Evolutionary conservation across 2,329 filamentous ascomycete genomes (phyloP), one percentile per base, ranked within the genome.

Genomic region (Aspergillus pseudotamarii): DNA sequence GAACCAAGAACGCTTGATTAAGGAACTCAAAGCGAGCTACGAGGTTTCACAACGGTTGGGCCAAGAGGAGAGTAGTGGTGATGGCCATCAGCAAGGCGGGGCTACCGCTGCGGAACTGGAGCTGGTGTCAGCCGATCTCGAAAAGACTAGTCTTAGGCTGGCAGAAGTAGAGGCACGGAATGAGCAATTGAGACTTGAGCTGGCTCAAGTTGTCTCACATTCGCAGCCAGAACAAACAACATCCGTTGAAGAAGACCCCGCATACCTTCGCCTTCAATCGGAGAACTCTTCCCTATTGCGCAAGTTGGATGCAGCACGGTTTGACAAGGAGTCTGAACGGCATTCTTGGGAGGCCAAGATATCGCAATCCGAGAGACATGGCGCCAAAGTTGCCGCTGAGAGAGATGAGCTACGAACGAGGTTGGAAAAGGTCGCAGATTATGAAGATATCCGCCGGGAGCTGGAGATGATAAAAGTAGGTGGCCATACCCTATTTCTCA

Each of bases 381-480:
- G 90, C 61, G 84, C 85, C 10, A 86, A 91, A 62, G 80, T 96
- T 21, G 90, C 89, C 71, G 88, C 91, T 36, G 95, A 98, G 75
- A 89, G 92, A 67, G 93, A 97, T 64, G 83, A 85, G 30, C 82
- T 98, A 61, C 92, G 90, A 73, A 82, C 84, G 43, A 97, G 95
- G 79, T 86, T 98, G 4, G 89, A 93, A 66, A 96, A 91, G 75
- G 96, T 92, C 88, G 88, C 88, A 69, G 95, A 99, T 76, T 99
- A 99, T 75, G 94, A 98, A 38, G 94, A 98, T 63, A 88, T 99
- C 55, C 97, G 95, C 79, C 92, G 96, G 68, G 96, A 99, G 78
- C 85, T 99, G 3, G 94, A 98, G 72, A 94, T 98, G 65, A 86
- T 99, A 64, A 97, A 97, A 76, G 85, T 85, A 73, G 63, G 73